phyloP scores from a whole-genome alignment of 441 rosid genomes.

The Gossypium gossypioides region DNA sequence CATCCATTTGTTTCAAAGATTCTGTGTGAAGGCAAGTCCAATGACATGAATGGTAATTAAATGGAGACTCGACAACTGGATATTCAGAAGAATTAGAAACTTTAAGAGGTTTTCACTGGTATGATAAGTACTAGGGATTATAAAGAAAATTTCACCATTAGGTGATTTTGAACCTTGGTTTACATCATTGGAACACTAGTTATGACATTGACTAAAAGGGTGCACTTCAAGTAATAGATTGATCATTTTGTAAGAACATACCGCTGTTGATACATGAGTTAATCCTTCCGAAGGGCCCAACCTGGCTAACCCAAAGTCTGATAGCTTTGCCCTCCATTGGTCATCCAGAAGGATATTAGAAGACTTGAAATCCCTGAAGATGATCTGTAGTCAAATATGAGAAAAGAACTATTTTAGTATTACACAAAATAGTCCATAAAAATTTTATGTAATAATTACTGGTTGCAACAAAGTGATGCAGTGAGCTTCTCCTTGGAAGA shows the following conservation, averaged over 20 bases:
- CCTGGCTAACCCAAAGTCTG: conserved; percentile 91
- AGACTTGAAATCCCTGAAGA: conserved; percentile 84
- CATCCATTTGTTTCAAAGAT: neutral
- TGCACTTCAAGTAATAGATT: neutral
- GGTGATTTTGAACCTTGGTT: neutral
- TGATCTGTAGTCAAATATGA: conserved; percentile 41
- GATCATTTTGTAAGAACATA: conserved; percentile 23
- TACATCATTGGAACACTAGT: neutral
- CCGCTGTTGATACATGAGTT: conserved; percentile 87
- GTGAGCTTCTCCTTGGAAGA: neutral
- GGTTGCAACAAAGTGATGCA: neutral
- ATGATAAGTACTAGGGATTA: neutral
- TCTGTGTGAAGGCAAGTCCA: neutral
- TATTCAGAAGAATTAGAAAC: neutral
- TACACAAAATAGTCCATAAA: neutral
- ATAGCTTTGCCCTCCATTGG: conserved; percentile 83
- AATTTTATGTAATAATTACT: neutral
- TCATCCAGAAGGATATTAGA: conserved; percentile 82
- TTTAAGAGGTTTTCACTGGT: neutral
- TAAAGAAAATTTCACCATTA: neutral
- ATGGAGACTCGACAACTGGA: neutral
- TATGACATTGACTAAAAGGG: neutral
- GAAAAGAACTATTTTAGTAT: neutral
- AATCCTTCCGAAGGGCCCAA: conserved; percentile 80
- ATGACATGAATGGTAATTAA: neutral